Percentiles rank a stretch among this genome's conserved stretches.
Conservation (phyloP, 768 basidiomycete species). For the Mycena venus region DNA sequence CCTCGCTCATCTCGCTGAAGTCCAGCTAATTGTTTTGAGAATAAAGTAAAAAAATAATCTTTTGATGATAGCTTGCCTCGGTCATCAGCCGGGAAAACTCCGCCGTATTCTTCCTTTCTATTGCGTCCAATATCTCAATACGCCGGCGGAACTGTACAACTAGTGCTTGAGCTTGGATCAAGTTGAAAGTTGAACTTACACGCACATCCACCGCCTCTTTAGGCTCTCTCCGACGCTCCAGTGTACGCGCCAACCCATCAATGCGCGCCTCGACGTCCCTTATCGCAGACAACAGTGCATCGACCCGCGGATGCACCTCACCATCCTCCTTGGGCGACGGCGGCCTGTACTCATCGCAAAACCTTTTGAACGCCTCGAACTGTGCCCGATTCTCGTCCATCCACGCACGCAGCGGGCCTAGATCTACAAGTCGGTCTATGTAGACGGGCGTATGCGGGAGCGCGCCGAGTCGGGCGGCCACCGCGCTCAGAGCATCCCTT, state of each 20-base stretch:
- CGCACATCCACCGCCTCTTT: neutral
- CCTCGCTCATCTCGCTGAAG: slow-evolving; percentile 18
- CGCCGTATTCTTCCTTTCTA: neutral
- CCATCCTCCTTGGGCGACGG: slow-evolving; percentile 25
- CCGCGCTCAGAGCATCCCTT: neutral
- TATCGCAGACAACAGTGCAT: neutral
- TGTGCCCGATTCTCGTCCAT: slow-evolving; percentile 4
- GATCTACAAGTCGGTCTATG: neutral
- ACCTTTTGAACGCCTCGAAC: slow-evolving; percentile 7
- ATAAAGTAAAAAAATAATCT: too few species aligned
- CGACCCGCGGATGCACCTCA: slow-evolving; percentile 22
- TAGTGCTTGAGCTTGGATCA: neutral
- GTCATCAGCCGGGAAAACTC: slow-evolving; percentile 6
- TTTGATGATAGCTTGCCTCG: too few species aligned
- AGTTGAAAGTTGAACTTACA: neutral
- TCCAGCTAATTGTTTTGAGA: too few species aligned
- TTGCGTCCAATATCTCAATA: neutral
- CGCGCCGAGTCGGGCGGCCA: neutral
- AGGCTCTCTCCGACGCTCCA: neutral
- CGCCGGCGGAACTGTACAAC: neutral
- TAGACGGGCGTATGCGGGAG: slow-evolving; percentile 10
- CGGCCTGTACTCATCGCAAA: slow-evolving; percentile 14
- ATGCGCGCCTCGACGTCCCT: neutral
- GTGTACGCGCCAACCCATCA: neutral
- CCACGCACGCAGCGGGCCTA: slow-evolving; percentile 9